Percentiles rank a stretch among this genome's conserved stretches.
Conservation (phyloP, 202 grass and related monocot genomes). For the Bolboschoenoplectus hybrid region DNA sequence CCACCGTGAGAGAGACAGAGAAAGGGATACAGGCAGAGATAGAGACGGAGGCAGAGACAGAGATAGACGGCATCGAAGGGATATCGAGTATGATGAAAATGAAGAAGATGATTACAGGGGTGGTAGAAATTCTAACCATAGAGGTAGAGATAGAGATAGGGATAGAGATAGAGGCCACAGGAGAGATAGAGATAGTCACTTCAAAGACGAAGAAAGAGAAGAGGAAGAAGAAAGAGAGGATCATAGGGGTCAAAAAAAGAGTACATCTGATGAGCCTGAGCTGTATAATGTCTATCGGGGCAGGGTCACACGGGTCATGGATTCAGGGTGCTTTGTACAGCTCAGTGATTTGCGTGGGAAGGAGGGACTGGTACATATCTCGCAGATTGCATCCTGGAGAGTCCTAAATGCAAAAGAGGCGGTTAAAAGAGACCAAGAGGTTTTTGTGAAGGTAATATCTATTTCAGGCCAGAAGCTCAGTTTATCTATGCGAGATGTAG, state of each 20-base stretch:
- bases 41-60: slow-evolving; percentile 28
- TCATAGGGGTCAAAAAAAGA: slow-evolving; percentile 34
- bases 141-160: slow-evolving; percentile 40
- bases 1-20: slow-evolving; percentile 28
- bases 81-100: slow-evolving; percentile 38
- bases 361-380: slow-evolving; percentile 88
- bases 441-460: slow-evolving; percentile 83
- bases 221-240: slow-evolving; percentile 51
- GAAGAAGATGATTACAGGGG: slow-evolving; percentile 37
- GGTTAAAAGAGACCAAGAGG: slow-evolving; percentile 83
- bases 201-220: slow-evolving; percentile 15
- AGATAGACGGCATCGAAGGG: slow-evolving; percentile 36
- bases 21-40: not conserved
- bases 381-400: slow-evolving; percentile 67
- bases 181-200: slow-evolving; percentile 47
- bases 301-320: slow-evolving; percentile 79
- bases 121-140: slow-evolving; percentile 12
- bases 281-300: slow-evolving; percentile 81
- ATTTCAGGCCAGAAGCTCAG: slow-evolving; percentile 83
- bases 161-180: slow-evolving; percentile 37
- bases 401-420: slow-evolving; percentile 78
- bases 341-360: slow-evolving; percentile 59
- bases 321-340: slow-evolving; percentile 85
- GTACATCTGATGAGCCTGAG: slow-evolving; percentile 50
- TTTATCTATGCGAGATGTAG: slow-evolving; percentile 81